Evolutionary conservation across 148 eudicot species (phyloP), one percentile per base, ranked within the genome.

Genomic region (Amaranthus cruentus): DNA sequence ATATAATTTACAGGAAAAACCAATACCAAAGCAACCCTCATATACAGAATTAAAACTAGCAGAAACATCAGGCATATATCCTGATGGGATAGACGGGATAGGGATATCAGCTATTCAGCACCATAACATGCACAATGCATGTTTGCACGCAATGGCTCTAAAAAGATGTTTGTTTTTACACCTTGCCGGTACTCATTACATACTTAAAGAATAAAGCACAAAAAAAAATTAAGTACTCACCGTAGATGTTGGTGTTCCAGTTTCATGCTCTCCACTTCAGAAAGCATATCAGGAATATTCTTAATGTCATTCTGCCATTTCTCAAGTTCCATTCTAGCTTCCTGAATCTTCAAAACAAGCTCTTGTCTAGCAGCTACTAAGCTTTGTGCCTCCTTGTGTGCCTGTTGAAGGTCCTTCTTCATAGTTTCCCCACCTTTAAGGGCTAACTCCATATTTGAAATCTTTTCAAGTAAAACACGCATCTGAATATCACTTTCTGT

Each of bases 401-500:
- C 91, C 67, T 82, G 82, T 59, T 89, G 85, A 63, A 90, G 80
- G 38, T 92, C 91, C 67, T 84, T 87, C 87, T 85, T 89, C 49
- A 88, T 55, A 73, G 71, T 79, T 6, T 85, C 94, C 79, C 86
- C 92, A 65, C 84, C 89, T 79, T 85, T 85, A 53, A 83, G 72
- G 72, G 81, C 87, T 49, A 74, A 81, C 80, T 90, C 99, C 94
- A 87, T 81, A 72, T 92, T 90, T 18, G 86, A 89, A 79, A 85
- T 89, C 86, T 89, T 96, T 47, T 90, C 97, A 74, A 87, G 73
- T 68, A 90, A 84, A 71, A 84, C 82, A 55, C 90, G 82, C 73
- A 96, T 85, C 70, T 89, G 95, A 66, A 96, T 85, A 83, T 87
- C 92, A 42, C 89, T 85, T 76, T 96, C 99, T 3, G 91, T 84